A percentile compares a stretch with the other conserved stretches of the same genome.
phyloP scores from a whole-genome alignment of 768 basidiomycete genomes.

The Phlebiopsis flavidoalba region DNA sequence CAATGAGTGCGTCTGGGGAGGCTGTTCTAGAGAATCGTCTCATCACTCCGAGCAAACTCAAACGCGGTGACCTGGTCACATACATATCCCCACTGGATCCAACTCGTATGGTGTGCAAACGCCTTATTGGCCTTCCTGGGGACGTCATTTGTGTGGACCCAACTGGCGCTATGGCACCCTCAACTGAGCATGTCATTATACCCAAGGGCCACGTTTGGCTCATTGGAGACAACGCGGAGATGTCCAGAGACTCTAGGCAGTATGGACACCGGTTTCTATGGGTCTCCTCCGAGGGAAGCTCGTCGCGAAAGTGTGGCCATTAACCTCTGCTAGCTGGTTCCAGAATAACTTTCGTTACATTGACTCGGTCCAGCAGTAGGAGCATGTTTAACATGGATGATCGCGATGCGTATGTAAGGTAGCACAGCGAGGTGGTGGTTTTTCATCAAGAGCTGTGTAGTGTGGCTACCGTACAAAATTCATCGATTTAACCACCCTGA shows the following conservation, averaged over 20 bases:
- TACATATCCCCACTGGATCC: slow-evolving; percentile 68
- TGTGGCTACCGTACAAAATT: slow-evolving; percentile 57
- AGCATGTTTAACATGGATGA: background rate
- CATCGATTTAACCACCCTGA: slow-evolving; percentile 93
- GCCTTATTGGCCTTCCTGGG: slow-evolving; percentile 85
- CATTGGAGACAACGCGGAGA: slow-evolving; percentile 79
- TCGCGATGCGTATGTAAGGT: background rate
- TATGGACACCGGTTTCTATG: slow-evolving; percentile 91
- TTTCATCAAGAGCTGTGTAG: background rate
- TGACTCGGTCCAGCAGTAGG: slow-evolving; percentile 11
- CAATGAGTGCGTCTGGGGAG: slow-evolving; percentile 56
- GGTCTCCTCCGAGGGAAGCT: slow-evolving; percentile 69
- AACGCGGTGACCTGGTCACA: slow-evolving; percentile 75
- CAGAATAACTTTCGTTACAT: slow-evolving; percentile 27
- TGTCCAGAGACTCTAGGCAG: slow-evolving; percentile 82
- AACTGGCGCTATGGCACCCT: slow-evolving; percentile 56
- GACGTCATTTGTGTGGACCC: slow-evolving; percentile 90
- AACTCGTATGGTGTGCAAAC: slow-evolving; percentile 72
- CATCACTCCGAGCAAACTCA: slow-evolving; percentile 44
- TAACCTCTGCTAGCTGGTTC: slow-evolving; percentile 20
- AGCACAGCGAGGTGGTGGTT: background rate
- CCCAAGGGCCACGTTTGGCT: slow-evolving; percentile 91
- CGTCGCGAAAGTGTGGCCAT: slow-evolving; percentile 51
- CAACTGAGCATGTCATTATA: slow-evolving; percentile 68
- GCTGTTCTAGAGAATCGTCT: slow-evolving; percentile 58